A percentile compares a stretch with the other conserved stretches of the same genome.
Conservation (phyloP, 2,329 filamentous ascomycete species). For the Penicillium sp. region DNA sequence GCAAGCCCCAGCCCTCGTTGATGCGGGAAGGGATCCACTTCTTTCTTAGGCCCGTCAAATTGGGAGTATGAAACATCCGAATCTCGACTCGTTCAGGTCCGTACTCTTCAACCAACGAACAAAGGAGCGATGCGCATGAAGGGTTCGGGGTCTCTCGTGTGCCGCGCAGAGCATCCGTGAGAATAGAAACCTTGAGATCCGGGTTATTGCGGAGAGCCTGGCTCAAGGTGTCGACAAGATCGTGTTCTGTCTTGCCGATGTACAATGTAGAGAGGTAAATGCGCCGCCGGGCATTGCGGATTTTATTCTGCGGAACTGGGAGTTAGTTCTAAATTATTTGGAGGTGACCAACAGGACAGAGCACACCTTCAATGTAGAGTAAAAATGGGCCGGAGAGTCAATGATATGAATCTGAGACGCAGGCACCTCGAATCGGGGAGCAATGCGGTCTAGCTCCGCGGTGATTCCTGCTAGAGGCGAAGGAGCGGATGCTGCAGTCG, state of each 20-base stretch:
- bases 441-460: conserved; percentile 78
- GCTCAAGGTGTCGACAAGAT: conserved; percentile 76
- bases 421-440: conserved; percentile 83
- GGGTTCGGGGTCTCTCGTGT: conserved; percentile 84
- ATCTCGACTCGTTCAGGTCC: conserved; percentile 82
- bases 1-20: conserved; percentile 96
- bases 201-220: conserved; percentile 72
- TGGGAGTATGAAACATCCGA: conserved; percentile 97
- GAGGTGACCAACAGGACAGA: not conserved
- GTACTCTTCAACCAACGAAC: conserved; percentile 79
- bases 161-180: conserved; percentile 87
- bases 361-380: conserved; percentile 77
- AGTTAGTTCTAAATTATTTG: conserved; percentile 2
- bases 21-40: conserved; percentile 80
- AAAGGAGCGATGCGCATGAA: conserved; percentile 84
- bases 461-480: conserved; percentile 60
- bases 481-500: conserved; percentile 26
- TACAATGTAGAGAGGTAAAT: conserved; percentile 97
- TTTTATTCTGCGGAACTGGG: conserved; percentile 62
- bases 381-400: conserved; percentile 81
- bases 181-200: conserved; percentile 75
- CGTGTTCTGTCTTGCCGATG: conserved; percentile 88
- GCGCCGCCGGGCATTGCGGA: conserved; percentile 70
- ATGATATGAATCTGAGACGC: conserved; percentile 79
- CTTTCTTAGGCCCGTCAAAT: conserved; percentile 83